Evolutionary conservation across 148 eudicot genomes (phyloP), one percentile per base, ranked within the genome.

Genomic region (Chenopodium formosanum): DNA sequence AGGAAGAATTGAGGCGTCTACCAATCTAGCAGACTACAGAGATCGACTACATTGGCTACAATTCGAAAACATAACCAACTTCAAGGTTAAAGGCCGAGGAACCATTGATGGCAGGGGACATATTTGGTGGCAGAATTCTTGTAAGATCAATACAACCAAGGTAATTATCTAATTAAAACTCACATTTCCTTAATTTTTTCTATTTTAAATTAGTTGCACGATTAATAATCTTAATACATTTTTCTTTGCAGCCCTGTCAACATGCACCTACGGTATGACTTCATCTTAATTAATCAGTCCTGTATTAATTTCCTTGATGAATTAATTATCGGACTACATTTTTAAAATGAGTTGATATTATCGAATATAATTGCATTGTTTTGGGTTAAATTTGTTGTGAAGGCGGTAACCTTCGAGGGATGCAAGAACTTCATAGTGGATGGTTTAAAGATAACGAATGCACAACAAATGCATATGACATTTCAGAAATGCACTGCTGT

Each of bases 111-210:
- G 97, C 31, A 92, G 87, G 77, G 98, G 98, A 22, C 62, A 82
- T 23, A 83, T 92, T 52, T 95, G 98, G 98, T 95, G 97, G 98
- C 67, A 71, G 29, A 90, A 87, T 9, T 92, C 97, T 50, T 95
- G 98, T 89, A 93, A 95, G 89, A 81, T 85, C 65, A 70, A 91
- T 81, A 82, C 83, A 79, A 68, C 83, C 22, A 80, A 32, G 62
- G 98, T 95, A 86, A 70, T 50, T 11, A 40, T 40, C 40, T 34
- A 34, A 34, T 40, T 40, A 40, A 40, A 40, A 40, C 44, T 6
- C 44, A 6, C 8, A 5, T 40, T 40, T 40, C 44, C 44, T 40
- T 6, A 5, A 40, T 40, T 40, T 40, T 40, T 40, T 40, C 44
- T 40, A 40, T 0, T 40, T 6, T 0, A 40, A 27, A 27, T 27